Conservation (phyloP, 108 stramenopile genomes). For the Conticribra guillardii region DNA sequence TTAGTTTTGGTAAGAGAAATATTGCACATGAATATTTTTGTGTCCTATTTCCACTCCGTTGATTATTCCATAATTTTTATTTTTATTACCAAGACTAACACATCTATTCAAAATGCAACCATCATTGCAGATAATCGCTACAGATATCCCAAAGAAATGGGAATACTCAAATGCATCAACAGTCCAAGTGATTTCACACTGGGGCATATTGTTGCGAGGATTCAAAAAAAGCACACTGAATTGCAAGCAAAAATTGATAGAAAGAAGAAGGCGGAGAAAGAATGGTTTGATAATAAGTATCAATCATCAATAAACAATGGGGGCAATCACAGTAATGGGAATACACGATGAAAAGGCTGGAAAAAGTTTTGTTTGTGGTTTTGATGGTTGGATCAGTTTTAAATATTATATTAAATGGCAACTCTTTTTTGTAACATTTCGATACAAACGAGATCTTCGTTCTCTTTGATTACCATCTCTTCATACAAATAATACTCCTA, state of each 20-base stretch:
- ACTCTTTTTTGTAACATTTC: too few species aligned
- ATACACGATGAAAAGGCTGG: too few species aligned
- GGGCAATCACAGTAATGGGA: slow-evolving; percentile 15
- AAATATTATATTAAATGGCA: too few species aligned
- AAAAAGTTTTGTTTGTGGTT: too few species aligned
- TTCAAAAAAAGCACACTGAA: slow-evolving; percentile 75
- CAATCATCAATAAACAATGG: slow-evolving; percentile 15
- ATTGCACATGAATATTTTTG: background rate
- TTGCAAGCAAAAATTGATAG: slow-evolving; percentile 79
- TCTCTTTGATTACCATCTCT: too few species aligned
- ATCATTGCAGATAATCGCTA: slow-evolving; percentile 57
- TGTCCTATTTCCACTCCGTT: too few species aligned
- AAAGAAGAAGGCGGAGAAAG: slow-evolving; percentile 78
- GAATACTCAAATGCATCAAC: slow-evolving; percentile 54
- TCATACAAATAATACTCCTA: too few species aligned
- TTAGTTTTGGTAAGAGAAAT: slow-evolving; percentile 15
- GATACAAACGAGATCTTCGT: too few species aligned
- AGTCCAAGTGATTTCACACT: slow-evolving; percentile 72
- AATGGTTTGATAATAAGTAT: slow-evolving; percentile 82
- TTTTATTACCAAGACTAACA: background rate
- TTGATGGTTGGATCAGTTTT: too few species aligned
- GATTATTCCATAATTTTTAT: background rate
- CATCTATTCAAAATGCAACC: background rate
- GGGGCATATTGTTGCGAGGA: slow-evolving; percentile 64
- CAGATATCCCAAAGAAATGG: slow-evolving; percentile 60